phyloP scores from a whole-genome alignment of 352 stramenopile genomes.

The Thalassiosira hispida region DNA sequence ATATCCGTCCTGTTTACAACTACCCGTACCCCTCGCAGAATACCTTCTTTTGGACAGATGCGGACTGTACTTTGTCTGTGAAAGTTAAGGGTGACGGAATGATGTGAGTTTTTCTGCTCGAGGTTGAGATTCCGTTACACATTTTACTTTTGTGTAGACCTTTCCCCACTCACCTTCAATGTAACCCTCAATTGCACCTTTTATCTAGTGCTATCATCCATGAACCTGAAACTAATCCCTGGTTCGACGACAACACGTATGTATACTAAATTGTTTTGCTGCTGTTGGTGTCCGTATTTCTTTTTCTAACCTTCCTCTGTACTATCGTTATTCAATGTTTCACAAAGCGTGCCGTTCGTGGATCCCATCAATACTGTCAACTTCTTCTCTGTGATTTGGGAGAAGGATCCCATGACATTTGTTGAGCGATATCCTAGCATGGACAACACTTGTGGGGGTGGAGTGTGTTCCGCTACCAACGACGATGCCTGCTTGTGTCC shows the following conservation, averaged over 20 bases:
- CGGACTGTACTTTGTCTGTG: conserved; percentile 38
- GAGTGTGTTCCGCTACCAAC: conserved; percentile 40
- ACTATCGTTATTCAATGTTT: no score
- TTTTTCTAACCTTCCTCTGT: no score
- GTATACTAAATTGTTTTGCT: not conserved
- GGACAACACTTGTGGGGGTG: conserved; percentile 52
- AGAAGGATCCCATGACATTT: conserved; percentile 51
- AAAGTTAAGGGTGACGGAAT: conserved; percentile 58
- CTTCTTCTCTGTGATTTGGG: conserved; percentile 60
- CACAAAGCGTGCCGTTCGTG: conserved; percentile 22
- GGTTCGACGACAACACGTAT: conserved; percentile 41
- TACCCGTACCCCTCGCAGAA: conserved; percentile 50
- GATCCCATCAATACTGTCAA: conserved; percentile 58
- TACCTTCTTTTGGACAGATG: conserved; percentile 61
- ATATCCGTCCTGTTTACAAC: conserved; percentile 47
- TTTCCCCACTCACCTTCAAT: not conserved
- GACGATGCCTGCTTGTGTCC: conserved; percentile 62
- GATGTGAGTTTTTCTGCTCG: conserved; percentile 43
- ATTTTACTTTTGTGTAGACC: not conserved
- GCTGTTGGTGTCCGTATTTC: no score
- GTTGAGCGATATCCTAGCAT: conserved; percentile 51
- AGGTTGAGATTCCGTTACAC: not conserved
- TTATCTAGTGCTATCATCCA: conserved; percentile 48
- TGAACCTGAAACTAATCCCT: conserved; percentile 33
- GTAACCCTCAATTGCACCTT: not conserved